phyloP scores from a whole-genome alignment of 352 stramenopile genomes.

The Globisporangium alternatum region DNA sequence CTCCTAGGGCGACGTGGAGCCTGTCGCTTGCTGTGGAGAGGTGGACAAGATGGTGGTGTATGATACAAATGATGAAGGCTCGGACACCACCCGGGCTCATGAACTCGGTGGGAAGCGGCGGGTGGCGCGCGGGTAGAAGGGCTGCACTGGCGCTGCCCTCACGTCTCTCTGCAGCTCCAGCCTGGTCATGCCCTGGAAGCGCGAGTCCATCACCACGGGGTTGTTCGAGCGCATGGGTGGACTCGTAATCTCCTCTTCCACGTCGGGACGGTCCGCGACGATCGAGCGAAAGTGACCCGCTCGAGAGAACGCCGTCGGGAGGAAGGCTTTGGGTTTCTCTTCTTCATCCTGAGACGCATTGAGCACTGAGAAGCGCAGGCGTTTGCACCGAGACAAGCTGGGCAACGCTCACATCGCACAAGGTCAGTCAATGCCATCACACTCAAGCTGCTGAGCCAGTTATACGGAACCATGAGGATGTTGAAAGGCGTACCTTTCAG shows the following conservation, averaged over 20 bases:
- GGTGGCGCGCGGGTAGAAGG: slow-evolving; percentile 13
- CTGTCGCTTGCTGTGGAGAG: not conserved
- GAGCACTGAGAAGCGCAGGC: not conserved
- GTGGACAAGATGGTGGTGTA: not conserved
- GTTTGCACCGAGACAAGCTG: slow-evolving; percentile 14
- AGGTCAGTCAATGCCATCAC: not conserved
- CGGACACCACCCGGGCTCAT: not conserved
- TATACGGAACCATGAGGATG: too few relatives aligned
- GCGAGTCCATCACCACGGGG: slow-evolving; percentile 22
- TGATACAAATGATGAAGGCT: not conserved
- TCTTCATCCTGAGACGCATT: not conserved
- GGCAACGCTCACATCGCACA: too few relatives aligned
- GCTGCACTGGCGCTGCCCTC: slow-evolving; percentile 4
- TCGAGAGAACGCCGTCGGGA: not conserved
- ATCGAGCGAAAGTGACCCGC: slow-evolving; percentile 23
- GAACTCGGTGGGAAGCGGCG: not conserved
- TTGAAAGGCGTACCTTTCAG: not conserved
- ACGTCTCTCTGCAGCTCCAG: slow-evolving; percentile 1
- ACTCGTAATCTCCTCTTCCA: slow-evolving; percentile 21
- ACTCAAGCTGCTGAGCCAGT: too few relatives aligned
- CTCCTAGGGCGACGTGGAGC: not conserved
- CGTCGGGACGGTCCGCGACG: slow-evolving; percentile 18
- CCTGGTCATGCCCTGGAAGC: slow-evolving; percentile 19
- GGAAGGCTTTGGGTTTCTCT: not conserved
- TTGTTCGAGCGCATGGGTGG: slow-evolving; percentile 21